Conservation (phyloP, 2,329 filamentous ascomycete genomes). For the Aspergillus carbonarius region DNA sequence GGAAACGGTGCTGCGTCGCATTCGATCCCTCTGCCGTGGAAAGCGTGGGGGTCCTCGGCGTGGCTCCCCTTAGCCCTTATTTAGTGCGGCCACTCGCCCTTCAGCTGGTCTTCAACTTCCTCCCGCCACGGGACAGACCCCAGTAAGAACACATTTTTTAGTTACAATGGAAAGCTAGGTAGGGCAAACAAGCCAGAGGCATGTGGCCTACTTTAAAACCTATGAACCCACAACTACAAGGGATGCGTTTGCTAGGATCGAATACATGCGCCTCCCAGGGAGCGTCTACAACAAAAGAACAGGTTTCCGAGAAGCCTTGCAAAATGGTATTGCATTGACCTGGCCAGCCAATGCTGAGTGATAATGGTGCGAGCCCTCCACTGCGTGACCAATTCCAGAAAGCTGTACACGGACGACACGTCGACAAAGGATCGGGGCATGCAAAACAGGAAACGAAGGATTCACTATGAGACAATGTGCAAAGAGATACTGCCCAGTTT, state of each 20-base stretch:
- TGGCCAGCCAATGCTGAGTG: slow-evolving; percentile 10
- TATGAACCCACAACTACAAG: no score
- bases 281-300: no score
- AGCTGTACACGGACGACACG: slow-evolving; percentile 11
- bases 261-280: no score
- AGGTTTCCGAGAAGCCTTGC: slow-evolving; percentile 2
- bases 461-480: slow-evolving; percentile 27
- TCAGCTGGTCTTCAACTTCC: neutral
- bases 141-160: neutral
- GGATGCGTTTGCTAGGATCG: no score
- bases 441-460: slow-evolving; percentile 17
- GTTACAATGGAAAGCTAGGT: neutral
- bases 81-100: neutral
- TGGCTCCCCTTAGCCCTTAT: neutral
- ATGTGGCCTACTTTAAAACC: no score
- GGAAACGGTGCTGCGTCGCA: neutral
- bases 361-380: slow-evolving; percentile 10
- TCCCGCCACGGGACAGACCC: no score
- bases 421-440: slow-evolving; percentile 8
- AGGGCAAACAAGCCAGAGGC: no score
- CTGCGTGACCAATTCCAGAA: slow-evolving; percentile 17
- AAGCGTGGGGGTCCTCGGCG: neutral
- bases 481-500: slow-evolving; percentile 28
- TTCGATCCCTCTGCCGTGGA: neutral
- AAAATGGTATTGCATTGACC: slow-evolving; percentile 9